These are phyloP conservation scores for Articulospora tetracladia DNA, from an alignment of 495 filamentous ascomycete genomes.

Conservation along the genomic window DNA sequence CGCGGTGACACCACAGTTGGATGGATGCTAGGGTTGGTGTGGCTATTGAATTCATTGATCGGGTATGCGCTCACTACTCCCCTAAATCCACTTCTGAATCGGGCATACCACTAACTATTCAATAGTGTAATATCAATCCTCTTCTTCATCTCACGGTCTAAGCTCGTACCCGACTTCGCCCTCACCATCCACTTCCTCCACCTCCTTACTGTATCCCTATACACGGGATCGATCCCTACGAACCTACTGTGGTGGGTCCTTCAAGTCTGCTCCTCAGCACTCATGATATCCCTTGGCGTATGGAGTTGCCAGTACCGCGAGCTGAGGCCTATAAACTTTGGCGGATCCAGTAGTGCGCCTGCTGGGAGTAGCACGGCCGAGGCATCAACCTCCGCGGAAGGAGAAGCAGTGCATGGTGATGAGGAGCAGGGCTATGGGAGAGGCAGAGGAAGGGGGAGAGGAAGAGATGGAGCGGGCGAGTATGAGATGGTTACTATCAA, in stretches of 20 bases:
- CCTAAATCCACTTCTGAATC: not conserved
- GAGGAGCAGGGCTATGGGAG: conserved; percentile 48
- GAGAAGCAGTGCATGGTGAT: conserved; percentile 16
- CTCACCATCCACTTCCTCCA: conserved; percentile 86
- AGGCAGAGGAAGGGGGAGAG: conserved; percentile 47
- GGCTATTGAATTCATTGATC: conserved; percentile 73
- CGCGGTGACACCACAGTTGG: conserved; percentile 88
- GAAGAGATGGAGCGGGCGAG: conserved; percentile 57
- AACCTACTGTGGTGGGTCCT: conserved; percentile 86
- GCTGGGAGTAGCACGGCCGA: conserved; percentile 22
- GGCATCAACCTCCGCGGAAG: conserved; percentile 24
- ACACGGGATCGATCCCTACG: conserved; percentile 67
- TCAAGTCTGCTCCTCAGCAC: conserved; percentile 60
- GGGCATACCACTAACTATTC: not conserved
- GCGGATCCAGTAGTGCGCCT: conserved; percentile 42
- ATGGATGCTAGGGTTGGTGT: conserved; percentile 86
- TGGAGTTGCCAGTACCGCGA: conserved; percentile 93
- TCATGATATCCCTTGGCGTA: conserved; percentile 73
- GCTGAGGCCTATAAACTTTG: conserved; percentile 83
- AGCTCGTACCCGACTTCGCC: conserved; percentile 90
- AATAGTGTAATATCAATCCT: conserved; percentile 71
- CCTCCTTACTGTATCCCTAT: conserved; percentile 70
- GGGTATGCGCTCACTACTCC: conserved; percentile 50
- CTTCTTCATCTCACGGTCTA: conserved; percentile 77
- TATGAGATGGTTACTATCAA: conserved; percentile 81